A percentile compares a stretch with the other conserved stretches of the same genome.
phyloP scores from a whole-genome alignment of 78 protist species.

The Dictyostelium intermedium region DNA sequence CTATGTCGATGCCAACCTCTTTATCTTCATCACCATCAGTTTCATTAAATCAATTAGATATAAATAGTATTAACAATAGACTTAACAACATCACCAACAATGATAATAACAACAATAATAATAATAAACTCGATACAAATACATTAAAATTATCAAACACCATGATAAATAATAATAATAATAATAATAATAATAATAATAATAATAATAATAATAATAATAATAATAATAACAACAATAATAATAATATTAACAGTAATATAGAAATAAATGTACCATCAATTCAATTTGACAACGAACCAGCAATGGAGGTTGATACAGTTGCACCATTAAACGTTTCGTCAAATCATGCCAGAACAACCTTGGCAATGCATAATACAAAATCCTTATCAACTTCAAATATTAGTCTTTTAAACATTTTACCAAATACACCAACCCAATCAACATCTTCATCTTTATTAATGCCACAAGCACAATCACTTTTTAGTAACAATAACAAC shows the following conservation, averaged over 20 bases:
- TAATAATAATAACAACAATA: background rate
- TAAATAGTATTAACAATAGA: background rate
- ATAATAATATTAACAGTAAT: background rate
- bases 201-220: background rate
- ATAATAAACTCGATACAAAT: background rate
- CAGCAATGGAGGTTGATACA: conserved; percentile 10
- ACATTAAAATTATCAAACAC: background rate
- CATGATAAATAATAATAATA: background rate
- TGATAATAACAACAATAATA: background rate
- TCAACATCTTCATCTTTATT: background rate
- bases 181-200: background rate
- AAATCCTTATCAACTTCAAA: conserved; percentile 1
- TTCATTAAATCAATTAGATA: background rate
- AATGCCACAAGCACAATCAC: background rate
- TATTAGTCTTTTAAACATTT: background rate
- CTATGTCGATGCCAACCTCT: background rate
- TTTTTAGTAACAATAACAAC: no score
- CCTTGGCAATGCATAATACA: conserved; percentile 15
- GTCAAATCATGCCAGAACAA: background rate
- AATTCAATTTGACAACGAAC: background rate
- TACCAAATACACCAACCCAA: background rate
- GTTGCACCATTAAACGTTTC: background rate
- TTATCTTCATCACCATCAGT: conserved; percentile 4
- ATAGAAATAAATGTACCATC: background rate
- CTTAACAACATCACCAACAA: background rate